These are phyloP conservation scores for Aspergillus quadricinctus DNA, from an alignment of 2,329 filamentous ascomycete genomes.

Conservation along the genomic window DNA sequence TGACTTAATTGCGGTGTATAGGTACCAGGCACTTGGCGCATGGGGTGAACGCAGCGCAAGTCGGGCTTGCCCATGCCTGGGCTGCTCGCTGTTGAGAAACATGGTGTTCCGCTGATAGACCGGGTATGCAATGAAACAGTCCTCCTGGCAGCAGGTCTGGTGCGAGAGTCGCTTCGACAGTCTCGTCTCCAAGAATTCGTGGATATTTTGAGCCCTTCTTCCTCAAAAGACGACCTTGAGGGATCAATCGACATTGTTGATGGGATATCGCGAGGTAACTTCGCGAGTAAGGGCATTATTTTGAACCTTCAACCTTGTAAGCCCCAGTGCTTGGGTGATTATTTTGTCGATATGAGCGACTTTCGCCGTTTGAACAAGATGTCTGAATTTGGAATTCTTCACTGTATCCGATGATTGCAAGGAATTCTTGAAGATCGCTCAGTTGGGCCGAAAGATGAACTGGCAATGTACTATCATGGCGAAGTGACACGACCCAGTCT, in stretches of 20 bases:
- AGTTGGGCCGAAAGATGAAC: conserved; percentile 1
- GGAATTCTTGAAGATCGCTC: background rate
- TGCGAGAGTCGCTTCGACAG: conserved; percentile 36
- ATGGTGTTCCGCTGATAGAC: conserved; percentile 53
- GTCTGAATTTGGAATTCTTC: background rate
- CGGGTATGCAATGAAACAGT: conserved; percentile 46
- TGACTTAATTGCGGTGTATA: conserved; percentile 51
- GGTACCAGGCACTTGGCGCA: conserved; percentile 52
- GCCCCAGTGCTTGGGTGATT: conserved; percentile 17
- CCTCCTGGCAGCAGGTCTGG: conserved; percentile 32
- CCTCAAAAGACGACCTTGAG: conserved; percentile 52
- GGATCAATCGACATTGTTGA: conserved; percentile 49
- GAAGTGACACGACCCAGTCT: background rate
- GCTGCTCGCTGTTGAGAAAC: conserved; percentile 45
- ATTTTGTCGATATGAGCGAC: conserved; percentile 10
- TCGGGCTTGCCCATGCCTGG: conserved; percentile 48
- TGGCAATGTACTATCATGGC: conserved; percentile 5
- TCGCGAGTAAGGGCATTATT: conserved; percentile 54
- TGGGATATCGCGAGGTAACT: conserved; percentile 48
- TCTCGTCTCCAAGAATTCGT: conserved; percentile 29
- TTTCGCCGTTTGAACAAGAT: background rate
- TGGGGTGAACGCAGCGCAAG: conserved; percentile 51
- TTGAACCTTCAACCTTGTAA: conserved; percentile 34
- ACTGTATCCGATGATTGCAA: background rate
- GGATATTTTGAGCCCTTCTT: conserved; percentile 55